Conservation (phyloP, 345 rosid species). For the Camelina laxa region DNA sequence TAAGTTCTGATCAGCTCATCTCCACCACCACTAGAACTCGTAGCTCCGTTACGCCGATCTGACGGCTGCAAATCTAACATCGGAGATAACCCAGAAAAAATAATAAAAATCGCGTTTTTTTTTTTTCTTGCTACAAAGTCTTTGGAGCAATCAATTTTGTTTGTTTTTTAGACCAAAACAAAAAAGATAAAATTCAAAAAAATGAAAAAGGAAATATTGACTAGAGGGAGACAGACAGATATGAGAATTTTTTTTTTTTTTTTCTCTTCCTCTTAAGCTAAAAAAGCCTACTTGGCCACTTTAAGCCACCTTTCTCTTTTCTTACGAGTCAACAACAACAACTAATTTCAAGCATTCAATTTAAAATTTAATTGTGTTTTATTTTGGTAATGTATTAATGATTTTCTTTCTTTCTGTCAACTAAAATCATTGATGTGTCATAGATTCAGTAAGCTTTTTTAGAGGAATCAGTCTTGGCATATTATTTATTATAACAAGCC, state of each 20-base stretch:
- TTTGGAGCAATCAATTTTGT: neutral
- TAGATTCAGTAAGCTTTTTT: too few relatives aligned
- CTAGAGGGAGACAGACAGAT: conserved; percentile 20
- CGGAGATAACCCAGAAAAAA: neutral
- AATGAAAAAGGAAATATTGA: conserved; percentile 20
- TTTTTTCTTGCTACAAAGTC: neutral
- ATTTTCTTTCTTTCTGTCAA: too few relatives aligned
- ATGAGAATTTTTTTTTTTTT: neutral
- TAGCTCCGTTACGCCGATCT: conserved; percentile 41
- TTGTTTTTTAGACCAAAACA: neutral
- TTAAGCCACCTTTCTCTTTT: too few relatives aligned
- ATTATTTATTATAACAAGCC: too few relatives aligned
- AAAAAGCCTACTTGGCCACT: too few relatives aligned
- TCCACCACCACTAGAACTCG: conserved; percentile 41
- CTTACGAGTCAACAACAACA: too few relatives aligned
- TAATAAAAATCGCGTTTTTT: conserved; percentile 19
- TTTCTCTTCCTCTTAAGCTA: too few relatives aligned
- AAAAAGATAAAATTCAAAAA: neutral
- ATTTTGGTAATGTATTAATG: too few relatives aligned
- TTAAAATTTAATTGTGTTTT: too few relatives aligned
- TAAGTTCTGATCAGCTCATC: conserved; percentile 59
- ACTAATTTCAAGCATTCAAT: too few relatives aligned
- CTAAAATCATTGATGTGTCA: too few relatives aligned
- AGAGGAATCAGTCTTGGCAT: too few relatives aligned
- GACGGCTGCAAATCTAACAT: conserved; percentile 52